These are phyloP conservation scores for Dendrostoma leiphaemia DNA, from an alignment of 2,329 filamentous ascomycete genomes.

Conservation along the genomic window DNA sequence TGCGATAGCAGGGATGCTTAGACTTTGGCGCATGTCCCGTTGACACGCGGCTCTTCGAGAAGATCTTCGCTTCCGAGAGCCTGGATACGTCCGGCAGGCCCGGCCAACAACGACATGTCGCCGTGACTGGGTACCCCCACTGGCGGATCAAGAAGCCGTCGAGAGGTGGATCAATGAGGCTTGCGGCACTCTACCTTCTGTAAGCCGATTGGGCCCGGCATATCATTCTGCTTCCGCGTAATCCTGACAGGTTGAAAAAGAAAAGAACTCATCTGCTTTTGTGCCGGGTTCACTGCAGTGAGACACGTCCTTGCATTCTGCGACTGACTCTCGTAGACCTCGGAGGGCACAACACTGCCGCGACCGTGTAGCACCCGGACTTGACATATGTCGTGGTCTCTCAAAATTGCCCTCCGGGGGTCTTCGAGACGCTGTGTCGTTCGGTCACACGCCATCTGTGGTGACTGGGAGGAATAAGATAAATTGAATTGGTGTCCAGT, in stretches of 20 bases:
- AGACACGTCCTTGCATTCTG: neutral
- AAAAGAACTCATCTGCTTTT: neutral
- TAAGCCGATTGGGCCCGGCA: slow-evolving; percentile 5
- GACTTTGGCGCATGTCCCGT: slow-evolving; percentile 9
- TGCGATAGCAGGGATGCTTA: neutral
- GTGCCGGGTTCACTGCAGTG: no score
- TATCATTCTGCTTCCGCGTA: neutral
- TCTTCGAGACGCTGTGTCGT: neutral
- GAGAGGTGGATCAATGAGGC: neutral
- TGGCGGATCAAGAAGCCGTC: neutral
- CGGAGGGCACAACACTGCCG: no score
- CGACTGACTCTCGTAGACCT: neutral
- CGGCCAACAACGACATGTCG: neutral
- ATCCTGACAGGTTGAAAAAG: slow-evolving; percentile 1
- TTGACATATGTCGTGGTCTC: neutral
- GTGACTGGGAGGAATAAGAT: neutral
- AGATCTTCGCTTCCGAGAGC: neutral
- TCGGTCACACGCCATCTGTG: neutral
- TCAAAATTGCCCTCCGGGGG: neutral
- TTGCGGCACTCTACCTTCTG: neutral
- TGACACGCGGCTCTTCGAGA: slow-evolving; percentile 7
- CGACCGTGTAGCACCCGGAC: neutral
- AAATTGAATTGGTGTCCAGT: no score
- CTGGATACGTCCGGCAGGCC: neutral
- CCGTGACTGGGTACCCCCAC: neutral